phyloP scores from a whole-genome alignment of 2,329 filamentous ascomycete species.

The Microdochium paspali region DNA sequence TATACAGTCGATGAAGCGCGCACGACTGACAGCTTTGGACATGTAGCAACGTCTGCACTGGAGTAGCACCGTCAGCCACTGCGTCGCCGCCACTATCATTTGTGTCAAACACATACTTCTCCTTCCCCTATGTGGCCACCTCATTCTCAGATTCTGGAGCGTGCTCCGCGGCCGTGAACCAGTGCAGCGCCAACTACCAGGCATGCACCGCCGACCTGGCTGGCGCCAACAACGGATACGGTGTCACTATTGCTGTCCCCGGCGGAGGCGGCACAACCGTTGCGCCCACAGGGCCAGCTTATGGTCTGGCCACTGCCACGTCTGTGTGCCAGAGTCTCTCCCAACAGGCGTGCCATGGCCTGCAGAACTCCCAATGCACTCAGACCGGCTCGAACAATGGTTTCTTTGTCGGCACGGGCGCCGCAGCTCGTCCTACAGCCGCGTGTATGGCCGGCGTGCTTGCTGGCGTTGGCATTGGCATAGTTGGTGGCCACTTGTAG shows the following conservation, averaged over 20 bases:
- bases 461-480: constrained; percentile 20
- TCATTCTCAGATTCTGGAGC: constrained; percentile 39
- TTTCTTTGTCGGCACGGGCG: constrained; percentile 16
- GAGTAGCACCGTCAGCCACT: constrained; percentile 32
- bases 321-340: constrained; percentile 48
- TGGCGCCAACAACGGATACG: constrained; percentile 29
- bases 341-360: constrained; percentile 36
- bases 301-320: constrained; percentile 36
- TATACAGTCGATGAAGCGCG: no score
- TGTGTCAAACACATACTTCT: constrained; percentile 48
- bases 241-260: constrained; percentile 47
- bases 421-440: constrained; percentile 14
- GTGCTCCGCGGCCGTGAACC: constrained; percentile 40
- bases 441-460: constrained; percentile 17
- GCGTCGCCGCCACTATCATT: constrained; percentile 32
- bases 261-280: constrained; percentile 44
- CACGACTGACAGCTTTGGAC: not conserved
- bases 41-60: constrained; percentile 44
- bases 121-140: constrained; percentile 48
- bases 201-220: constrained; percentile 41
- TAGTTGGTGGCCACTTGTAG: constrained; percentile 10
- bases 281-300: constrained; percentile 24
- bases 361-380: constrained; percentile 30
- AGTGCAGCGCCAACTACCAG: constrained; percentile 44
- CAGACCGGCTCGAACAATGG: constrained; percentile 13